A percentile compares a stretch with the other conserved stretches of the same genome.
Evolutionary conservation across 208 protist species (phyloP).

Genomic region (Porcisia hertigi): DNA sequence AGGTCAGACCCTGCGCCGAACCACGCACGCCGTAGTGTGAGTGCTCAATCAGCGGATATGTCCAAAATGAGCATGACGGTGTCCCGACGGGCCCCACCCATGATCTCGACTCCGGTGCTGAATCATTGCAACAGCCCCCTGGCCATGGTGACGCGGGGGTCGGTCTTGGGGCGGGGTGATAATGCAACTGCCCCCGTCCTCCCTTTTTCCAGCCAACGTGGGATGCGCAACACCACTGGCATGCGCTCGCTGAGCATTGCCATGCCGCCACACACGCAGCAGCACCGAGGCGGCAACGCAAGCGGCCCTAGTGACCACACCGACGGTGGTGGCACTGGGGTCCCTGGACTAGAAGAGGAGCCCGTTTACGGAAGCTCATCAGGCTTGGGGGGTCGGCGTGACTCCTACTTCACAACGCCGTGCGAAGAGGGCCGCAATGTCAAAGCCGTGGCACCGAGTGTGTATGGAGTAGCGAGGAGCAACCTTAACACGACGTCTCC

Average conservation of each 20-base stretch:
- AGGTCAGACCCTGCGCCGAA: not conserved
- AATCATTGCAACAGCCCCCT: not conserved
- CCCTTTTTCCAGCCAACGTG: not conserved
- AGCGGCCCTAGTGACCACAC: not conserved
- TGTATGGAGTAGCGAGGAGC: not conserved
- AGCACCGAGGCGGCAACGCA: not conserved
- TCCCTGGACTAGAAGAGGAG: not conserved
- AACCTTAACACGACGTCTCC: not conserved
- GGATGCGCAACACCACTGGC: not conserved
- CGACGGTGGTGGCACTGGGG: not conserved
- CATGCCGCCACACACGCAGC: not conserved
- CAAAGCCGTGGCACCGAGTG: not conserved
- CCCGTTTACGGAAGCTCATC: constrained; percentile 18
- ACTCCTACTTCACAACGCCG: constrained; percentile 7
- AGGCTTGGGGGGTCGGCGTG: constrained; percentile 1
- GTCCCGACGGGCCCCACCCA: not conserved
- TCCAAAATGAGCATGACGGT: not conserved
- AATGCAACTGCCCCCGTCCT: constrained; percentile 1
- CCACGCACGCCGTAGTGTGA: not conserved
- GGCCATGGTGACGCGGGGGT: not conserved
- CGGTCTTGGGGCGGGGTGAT: not conserved
- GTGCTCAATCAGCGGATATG: not conserved
- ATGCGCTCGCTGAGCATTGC: not conserved
- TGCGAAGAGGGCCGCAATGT: not conserved
- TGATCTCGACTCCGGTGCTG: not conserved